Evolutionary conservation across 768 basidiomycete species (phyloP).

Genomic region (Tricholomella constricta): DNA sequence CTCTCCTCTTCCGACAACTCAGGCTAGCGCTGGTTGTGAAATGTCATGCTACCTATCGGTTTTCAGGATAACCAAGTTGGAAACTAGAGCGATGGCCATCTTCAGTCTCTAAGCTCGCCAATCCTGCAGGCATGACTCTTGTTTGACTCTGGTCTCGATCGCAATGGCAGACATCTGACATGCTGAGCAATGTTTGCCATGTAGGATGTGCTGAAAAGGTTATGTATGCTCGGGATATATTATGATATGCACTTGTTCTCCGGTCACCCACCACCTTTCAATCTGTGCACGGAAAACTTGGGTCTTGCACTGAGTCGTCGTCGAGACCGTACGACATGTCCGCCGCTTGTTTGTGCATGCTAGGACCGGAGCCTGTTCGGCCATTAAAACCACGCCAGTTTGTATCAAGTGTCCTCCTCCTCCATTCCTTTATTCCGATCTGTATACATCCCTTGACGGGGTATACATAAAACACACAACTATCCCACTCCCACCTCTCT

Average conservation of each 20-base stretch:
- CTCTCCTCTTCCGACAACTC: too few relatives aligned
- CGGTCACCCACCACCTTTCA: not conserved
- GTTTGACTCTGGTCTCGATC: not conserved
- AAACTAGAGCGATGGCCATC: too few relatives aligned
- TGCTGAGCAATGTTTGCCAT: not conserved
- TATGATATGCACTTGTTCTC: too few relatives aligned
- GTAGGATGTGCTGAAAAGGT: not conserved
- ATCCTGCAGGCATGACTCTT: too few relatives aligned
- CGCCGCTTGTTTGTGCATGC: conserved; percentile 24
- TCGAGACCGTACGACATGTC: conserved; percentile 14
- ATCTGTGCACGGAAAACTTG: too few relatives aligned
- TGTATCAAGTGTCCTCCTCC: conserved; percentile 13
- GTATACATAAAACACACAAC: conserved; percentile 35
- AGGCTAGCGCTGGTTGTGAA: too few relatives aligned
- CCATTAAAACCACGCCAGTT: conserved; percentile 13
- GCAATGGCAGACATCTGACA: not conserved
- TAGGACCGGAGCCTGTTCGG: conserved; percentile 6
- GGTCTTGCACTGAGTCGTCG: not conserved
- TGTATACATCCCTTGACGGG: conserved; percentile 45
- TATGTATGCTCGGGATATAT: not conserved
- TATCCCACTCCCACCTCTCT: conserved; percentile 30
- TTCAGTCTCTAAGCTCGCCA: too few relatives aligned
- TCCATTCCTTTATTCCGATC: conserved; percentile 24
- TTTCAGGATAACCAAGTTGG: too few relatives aligned
- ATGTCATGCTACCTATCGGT: too few relatives aligned